A percentile compares a stretch with the other conserved stretches of the same genome.
phyloP scores from a whole-genome alignment of 306 rosid species.

The Rosa rugosa region DNA sequence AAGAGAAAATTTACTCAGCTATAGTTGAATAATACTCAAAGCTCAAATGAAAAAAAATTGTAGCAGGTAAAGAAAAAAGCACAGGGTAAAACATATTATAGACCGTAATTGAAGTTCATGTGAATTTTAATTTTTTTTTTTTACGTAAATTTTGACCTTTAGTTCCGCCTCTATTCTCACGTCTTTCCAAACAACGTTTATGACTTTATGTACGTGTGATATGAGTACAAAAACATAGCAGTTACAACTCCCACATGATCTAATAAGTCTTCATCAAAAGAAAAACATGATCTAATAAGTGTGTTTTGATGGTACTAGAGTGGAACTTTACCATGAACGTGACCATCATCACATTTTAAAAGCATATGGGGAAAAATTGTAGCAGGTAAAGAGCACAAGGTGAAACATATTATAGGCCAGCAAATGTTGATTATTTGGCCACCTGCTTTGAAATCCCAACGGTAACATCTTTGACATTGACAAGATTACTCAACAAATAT shows the following conservation, averaged over 20 bases:
- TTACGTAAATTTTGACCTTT: too few species aligned
- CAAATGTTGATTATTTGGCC: neutral
- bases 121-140: too few species aligned
- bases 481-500: neutral
- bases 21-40: too few species aligned
- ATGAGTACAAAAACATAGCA: neutral
- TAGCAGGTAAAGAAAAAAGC: too few species aligned
- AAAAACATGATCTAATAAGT: neutral
- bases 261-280: neutral
- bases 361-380: neutral
- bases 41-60: neutral
- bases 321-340: neutral
- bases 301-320: neutral
- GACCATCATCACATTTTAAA: neutral
- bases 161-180: neutral
- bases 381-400: neutral
- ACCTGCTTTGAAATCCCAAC: conserved; percentile 2
- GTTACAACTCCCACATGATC: neutral
- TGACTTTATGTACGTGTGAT: too few species aligned
- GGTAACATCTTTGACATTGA: conserved; percentile 5
- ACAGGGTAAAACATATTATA: too few species aligned
- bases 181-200: too few species aligned
- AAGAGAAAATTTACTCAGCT: neutral
- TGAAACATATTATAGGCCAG: neutral
- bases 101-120: too few species aligned